Evolutionary conservation across 495 filamentous ascomycete genomes (phyloP).

Genomic region (Podospora conica): DNA sequence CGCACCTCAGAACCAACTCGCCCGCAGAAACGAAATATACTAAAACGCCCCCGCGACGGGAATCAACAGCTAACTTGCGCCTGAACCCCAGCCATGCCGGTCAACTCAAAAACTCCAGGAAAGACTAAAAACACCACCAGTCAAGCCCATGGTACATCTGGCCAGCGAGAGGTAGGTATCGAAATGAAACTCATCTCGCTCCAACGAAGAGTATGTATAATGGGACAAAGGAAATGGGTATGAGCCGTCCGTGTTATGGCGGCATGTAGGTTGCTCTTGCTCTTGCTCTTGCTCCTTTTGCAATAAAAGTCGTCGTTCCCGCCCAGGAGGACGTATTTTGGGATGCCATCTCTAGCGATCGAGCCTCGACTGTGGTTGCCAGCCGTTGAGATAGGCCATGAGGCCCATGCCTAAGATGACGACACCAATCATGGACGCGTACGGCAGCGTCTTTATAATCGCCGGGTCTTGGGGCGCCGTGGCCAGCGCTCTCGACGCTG

Average conservation of each 20-base stretch:
- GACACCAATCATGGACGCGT: constrained; percentile 81
- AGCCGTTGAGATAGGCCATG: constrained; percentile 93
- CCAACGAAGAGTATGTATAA: background rate
- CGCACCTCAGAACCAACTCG: background rate
- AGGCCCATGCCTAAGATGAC: constrained; percentile 83
- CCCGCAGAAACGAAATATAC: background rate
- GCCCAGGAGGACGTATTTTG: background rate
- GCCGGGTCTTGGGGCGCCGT: constrained; percentile 27
- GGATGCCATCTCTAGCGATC: constrained; percentile 8
- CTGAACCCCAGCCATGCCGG: background rate
- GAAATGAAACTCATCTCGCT: background rate
- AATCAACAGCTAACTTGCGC: background rate
- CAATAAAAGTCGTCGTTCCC: background rate
- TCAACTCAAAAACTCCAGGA: background rate
- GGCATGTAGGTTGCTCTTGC: background rate
- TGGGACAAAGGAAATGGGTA: background rate
- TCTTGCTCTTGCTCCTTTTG: background rate
- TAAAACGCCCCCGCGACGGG: background rate
- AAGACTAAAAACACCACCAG: background rate
- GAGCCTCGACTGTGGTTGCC: constrained; percentile 48
- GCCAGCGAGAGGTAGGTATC: background rate
- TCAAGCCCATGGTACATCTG: background rate
- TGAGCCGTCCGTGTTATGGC: background rate
- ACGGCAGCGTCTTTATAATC: constrained; percentile 66
- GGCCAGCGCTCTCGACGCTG: constrained; percentile 21